phyloP scores from a whole-genome alignment of 768 basidiomycete genomes.

The Tylopilus cervinicoccineus region DNA sequence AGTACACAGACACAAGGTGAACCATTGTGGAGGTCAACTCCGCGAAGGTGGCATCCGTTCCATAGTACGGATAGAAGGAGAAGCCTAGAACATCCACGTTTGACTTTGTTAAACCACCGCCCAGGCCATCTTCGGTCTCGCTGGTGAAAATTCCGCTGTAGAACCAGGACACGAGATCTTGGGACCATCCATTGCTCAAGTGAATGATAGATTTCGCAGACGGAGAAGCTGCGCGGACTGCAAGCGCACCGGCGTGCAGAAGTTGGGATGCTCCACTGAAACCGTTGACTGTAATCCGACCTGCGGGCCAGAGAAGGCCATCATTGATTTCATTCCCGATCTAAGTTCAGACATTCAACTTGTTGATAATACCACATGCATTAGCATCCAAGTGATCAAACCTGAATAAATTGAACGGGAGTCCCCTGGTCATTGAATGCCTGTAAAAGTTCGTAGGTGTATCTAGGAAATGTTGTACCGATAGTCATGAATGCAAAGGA shows the following conservation, averaged over 20 bases:
- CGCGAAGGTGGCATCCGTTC: slow-evolving; percentile 2
- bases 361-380: not conserved
- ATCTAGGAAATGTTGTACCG: not conserved
- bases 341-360: not conserved
- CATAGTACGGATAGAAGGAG: slow-evolving; percentile 12
- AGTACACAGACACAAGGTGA: slow-evolving; percentile 6
- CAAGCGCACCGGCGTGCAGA: slow-evolving; percentile 32
- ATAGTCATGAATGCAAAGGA: not conserved
- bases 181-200: slow-evolving; percentile 9
- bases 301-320: slow-evolving; percentile 8
- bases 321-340: slow-evolving; percentile 13
- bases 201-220: slow-evolving; percentile 7
- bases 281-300: slow-evolving; percentile 4
- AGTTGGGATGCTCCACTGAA: slow-evolving; percentile 19
- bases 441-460: slow-evolving; percentile 5
- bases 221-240: slow-evolving; percentile 5
- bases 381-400: not conserved
- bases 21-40: slow-evolving; percentile 6
- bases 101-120: slow-evolving; percentile 1
- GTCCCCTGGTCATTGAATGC: slow-evolving; percentile 10
- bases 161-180: slow-evolving; percentile 4
- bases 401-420: slow-evolving; percentile 9
- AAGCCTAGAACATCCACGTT: slow-evolving; percentile 10
- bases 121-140: not conserved
- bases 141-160: slow-evolving; percentile 1